Percentiles rank a stretch among this genome's conserved stretches.
phyloP scores from a whole-genome alignment of 306 rosid species.

The Astragalus membranaceus region DNA sequence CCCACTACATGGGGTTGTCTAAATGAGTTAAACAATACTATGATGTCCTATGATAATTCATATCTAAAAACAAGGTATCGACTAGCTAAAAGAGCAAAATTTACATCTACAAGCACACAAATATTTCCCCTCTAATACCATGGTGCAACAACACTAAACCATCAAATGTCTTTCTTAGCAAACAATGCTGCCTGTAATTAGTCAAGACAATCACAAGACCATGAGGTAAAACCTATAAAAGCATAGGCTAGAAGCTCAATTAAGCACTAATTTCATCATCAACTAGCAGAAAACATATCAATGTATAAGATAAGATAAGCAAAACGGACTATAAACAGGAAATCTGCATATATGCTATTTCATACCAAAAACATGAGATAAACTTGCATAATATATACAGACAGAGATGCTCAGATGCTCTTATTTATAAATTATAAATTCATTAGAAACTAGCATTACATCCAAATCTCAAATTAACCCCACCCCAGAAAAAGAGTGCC shows the following conservation, averaged over 20 bases:
- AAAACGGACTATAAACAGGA: neutral
- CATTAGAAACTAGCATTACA: neutral
- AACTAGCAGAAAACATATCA: neutral
- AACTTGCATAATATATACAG: neutral
- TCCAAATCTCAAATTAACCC: neutral
- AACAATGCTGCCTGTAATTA: neutral
- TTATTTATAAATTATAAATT: neutral
- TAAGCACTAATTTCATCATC: neutral
- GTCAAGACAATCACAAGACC: neutral
- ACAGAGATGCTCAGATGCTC: conserved; percentile 1
- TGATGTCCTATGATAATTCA: neutral
- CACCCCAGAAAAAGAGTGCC: neutral
- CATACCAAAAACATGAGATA: neutral
- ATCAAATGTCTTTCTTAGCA: neutral
- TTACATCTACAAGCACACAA: neutral
- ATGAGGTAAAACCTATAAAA: neutral
- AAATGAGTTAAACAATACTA: neutral
- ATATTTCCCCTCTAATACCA: neutral
- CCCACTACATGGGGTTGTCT: neutral
- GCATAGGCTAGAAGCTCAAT: conserved; percentile 5
- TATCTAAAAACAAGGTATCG: neutral
- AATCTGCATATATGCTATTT: neutral
- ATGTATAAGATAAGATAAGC: neutral
- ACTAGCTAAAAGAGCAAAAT: neutral
- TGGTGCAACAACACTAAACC: neutral